Base-by-base conservation (phyloP, 345 rosid species). In the Populus alba region DNA sequence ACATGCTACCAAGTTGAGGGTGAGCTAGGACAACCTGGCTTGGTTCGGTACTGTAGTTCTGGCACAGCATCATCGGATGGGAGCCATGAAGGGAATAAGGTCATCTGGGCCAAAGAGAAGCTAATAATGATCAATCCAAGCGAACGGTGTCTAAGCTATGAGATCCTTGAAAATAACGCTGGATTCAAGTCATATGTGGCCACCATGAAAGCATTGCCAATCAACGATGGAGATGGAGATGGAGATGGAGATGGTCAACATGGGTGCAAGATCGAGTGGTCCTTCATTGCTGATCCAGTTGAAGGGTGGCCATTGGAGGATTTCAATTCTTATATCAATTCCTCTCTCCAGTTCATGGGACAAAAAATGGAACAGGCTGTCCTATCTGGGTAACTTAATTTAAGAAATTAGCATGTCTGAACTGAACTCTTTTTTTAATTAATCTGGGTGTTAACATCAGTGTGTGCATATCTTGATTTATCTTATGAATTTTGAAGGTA, bases 281-380 rank as follows among this genome's bases (percentile, higher is more conserved):
- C 77, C 23, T 74, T 25, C 31, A 4, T 23, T 69, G 13, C 18
- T 2, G 97, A 94, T 81, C 94, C 92, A 16, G 49, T 86, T 29
- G 85, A 83, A 75, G 95, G 93, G 47, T 86, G 90, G 90, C 79
- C 49, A 69, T 63, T 67, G 15, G 89, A 90, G 70, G 91, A 85
- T 61, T 79, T 91, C 45, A 77, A 66, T 25, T 72, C 89, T 8
- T 81, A 77, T 68, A 5, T 83, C 49, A 79, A 81, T 9, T 71
- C 65, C 55, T 73, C 72, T 75, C 87, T 94, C 66, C 84, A 85
- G n/a, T 77, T 71, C 75, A 83, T 89, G 89, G 90, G 79, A 2
- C 81, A 76, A 17, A 88, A 84, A 53, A 85, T 94, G 86, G 90
- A 89, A 79, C 71, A 79, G 29, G 45, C 25, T 23, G 51, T 73